phyloP scores from a whole-genome alignment of 1,284 basidiomycete species.

The Sanghuangporus sanghuang region DNA sequence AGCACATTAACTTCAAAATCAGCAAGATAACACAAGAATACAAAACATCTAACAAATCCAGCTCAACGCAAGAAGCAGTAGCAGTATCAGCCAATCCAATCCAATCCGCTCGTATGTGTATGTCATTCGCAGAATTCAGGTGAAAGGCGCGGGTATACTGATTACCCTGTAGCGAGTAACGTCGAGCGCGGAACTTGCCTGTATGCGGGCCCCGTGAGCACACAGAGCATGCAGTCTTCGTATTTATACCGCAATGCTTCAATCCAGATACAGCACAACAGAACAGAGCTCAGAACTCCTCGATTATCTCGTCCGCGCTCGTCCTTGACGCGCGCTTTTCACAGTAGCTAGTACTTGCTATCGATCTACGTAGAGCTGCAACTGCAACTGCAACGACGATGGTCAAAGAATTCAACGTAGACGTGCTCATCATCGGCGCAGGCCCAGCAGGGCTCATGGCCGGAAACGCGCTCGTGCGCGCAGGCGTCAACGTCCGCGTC shows the following conservation, averaged over 20 bases:
- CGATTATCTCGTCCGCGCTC: neutral
- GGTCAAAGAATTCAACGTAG: constrained; percentile 35
- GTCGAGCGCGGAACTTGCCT: neutral
- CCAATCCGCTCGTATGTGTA: no score
- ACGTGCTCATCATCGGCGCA: constrained; percentile 53
- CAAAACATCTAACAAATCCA: no score
- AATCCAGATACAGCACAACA: neutral
- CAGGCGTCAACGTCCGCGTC: constrained; percentile 57
- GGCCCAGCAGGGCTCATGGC: constrained; percentile 61
- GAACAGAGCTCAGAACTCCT: neutral
- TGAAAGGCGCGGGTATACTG: neutral
- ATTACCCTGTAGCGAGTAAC: neutral
- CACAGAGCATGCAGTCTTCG: neutral
- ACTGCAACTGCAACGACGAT: neutral
- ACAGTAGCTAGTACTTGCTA: neutral
- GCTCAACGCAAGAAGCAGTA: no score
- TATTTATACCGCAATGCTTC: neutral
- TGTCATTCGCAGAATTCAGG: neutral
- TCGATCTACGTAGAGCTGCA: neutral
- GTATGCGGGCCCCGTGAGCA: neutral
- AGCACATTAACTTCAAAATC: no score
- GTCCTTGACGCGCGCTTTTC: no score
- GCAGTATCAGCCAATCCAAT: no score
- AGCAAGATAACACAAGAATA: no score
- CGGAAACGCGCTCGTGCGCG: constrained; percentile 54